These are phyloP conservation scores for Knoxdaviesia proteae DNA, from an alignment of 2,329 filamentous ascomycete genomes.

Conservation along the genomic window DNA sequence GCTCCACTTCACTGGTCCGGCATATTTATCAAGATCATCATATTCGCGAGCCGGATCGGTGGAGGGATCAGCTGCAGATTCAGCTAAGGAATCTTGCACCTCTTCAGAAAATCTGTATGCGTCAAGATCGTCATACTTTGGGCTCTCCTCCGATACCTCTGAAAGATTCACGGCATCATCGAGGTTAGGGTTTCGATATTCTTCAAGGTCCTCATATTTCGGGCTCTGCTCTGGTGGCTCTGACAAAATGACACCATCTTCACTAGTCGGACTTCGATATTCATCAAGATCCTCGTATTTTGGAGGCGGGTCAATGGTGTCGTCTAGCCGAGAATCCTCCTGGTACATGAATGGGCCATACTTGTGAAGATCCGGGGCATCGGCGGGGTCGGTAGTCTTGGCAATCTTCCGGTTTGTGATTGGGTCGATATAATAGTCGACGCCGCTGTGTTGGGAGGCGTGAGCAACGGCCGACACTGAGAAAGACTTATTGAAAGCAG, in stretches of 20 bases:
- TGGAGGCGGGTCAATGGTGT: conserved; percentile 4
- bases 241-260: conserved; percentile 5
- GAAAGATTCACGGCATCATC: conserved; percentile 10
- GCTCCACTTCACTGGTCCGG: conserved; percentile 15
- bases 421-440: conserved; percentile 29
- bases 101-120: conserved; percentile 15
- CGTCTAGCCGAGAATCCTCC: conserved; percentile 4
- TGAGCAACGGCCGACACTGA: no score
- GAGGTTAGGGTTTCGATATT: conserved; percentile 12
- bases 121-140: conserved; percentile 15
- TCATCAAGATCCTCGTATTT: conserved; percentile 14
- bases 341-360: conserved; percentile 11
- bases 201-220: conserved; percentile 16
- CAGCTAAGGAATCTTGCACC: conserved; percentile 11
- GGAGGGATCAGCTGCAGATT: conserved; percentile 11
- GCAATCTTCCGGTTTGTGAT: conserved; percentile 34
- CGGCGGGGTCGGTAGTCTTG: conserved; percentile 3
- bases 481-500: no score
- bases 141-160: conserved; percentile 11
- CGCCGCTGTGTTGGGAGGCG: not conserved
- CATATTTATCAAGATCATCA: conserved; percentile 19
- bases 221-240: conserved; percentile 5
- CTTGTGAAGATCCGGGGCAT: conserved; percentile 4
- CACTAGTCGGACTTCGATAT: conserved; percentile 13
- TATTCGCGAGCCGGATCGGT: conserved; percentile 14